These are phyloP conservation scores for Acer yangbiense DNA, from an alignment of 345 rosid genomes.

Conservation along the genomic window DNA sequence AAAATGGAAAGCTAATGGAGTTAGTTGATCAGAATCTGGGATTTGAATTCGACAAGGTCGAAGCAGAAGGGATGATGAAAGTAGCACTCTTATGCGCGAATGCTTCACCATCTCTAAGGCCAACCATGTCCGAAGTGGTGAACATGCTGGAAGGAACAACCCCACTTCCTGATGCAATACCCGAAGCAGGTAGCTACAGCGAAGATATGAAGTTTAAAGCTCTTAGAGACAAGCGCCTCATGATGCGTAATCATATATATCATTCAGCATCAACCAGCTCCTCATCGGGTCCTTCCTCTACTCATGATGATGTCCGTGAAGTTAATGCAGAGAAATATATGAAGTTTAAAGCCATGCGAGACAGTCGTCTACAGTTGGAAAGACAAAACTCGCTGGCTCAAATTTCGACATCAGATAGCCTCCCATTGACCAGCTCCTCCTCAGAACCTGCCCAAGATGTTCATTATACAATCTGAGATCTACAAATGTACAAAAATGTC, in stretches of 20 bases:
- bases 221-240: conserved; percentile 7
- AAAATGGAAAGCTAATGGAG: conserved; percentile 39
- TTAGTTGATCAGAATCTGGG: conserved; percentile 48
- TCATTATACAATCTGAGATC: not conserved
- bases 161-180: conserved; percentile 37
- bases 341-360: conserved; percentile 18
- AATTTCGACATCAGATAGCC: not conserved
- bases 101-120: conserved; percentile 50
- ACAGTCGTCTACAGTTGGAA: conserved; percentile 2
- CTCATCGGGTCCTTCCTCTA: conserved; percentile 4
- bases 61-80: conserved; percentile 44
- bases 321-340: conserved; percentile 17
- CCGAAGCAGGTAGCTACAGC: conserved; percentile 31
- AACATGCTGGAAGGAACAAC: conserved; percentile 51
- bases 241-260: not conserved
- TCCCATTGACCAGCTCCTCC: not conserved
- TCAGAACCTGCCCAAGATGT: conserved; percentile 9
- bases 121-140: conserved; percentile 62
- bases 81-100: conserved; percentile 54
- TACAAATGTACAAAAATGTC: not conserved
- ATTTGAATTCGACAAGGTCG: conserved; percentile 38
- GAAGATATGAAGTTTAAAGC: conserved; percentile 51
- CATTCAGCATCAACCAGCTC: not conserved
- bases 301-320: not conserved
- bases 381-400: not conserved